Base-by-base conservation (phyloP, 1,284 basidiomycete genomes). In the Trametes hirsuta region DNA sequence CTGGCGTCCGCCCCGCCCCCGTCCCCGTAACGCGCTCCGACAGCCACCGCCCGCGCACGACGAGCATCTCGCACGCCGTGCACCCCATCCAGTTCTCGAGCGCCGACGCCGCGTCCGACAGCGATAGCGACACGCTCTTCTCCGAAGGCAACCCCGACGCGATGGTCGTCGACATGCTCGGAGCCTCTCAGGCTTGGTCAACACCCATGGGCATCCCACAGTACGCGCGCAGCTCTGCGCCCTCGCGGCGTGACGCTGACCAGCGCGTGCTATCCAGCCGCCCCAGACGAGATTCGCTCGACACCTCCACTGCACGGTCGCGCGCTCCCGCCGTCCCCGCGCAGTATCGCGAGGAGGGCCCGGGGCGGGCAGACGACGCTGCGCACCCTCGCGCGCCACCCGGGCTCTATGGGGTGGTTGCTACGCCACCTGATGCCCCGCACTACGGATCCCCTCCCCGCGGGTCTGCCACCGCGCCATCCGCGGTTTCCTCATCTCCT, bases 111-210 rank as follows among this genome's bases (percentile, higher is more conserved):
- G 45, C 39, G 15, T 67, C 65, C 24, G 69, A 69, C 41, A 65
- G 62, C 54, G 70, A 70, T 52, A 66, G 63, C 56, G 70, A 69
- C 36, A 70, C 70, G 21, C 63, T 64, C 44, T 55, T 68, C 42
- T 63, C 63, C 42, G 66, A 67, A 22, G 55, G 50, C 22, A 46
- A 49, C 37, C 30, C n/a, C n/a, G 53, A 59, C 56, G 47, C 45
- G 37, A 63, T 66, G 62, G 61, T 65, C 34, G 59, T 65, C 45
- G 65, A 68, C 57, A 63, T 66, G 51, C 53, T 64, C 25, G 57
- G 57, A n/a, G 56, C 63, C 21, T 52, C 49, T 6, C 58, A 47
- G 8, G 30, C 30, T 18, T 65, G 58, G 58, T 34, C 56, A 4
- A 52, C 45, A 42, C 36, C 47, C 11, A 12, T 51, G 21, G 39